Evolutionary conservation across 1,284 basidiomycete genomes (phyloP).

Genomic region (Melampsora americana): DNA sequence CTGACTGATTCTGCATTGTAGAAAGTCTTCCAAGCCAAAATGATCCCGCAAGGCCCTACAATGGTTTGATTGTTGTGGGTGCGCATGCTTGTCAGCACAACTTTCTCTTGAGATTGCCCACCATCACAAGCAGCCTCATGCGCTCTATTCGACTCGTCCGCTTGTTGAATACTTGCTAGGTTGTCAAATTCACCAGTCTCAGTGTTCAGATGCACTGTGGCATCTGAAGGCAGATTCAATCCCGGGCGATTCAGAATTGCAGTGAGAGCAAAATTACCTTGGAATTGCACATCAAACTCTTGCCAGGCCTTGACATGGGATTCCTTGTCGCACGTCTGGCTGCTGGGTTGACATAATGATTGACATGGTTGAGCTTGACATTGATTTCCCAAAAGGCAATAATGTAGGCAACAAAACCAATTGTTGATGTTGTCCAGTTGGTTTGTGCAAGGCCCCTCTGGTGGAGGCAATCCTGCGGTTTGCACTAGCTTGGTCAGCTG

Average conservation of each 20-base stretch:
- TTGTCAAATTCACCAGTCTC: neutral
- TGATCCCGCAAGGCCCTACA: neutral
- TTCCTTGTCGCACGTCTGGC: neutral
- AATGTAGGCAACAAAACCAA: neutral
- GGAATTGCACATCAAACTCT: neutral
- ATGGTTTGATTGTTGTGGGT: neutral
- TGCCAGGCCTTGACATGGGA: neutral
- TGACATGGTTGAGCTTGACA: neutral
- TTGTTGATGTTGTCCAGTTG: neutral
- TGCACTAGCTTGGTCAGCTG: neutral
- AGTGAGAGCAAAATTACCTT: neutral
- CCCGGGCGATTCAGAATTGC: neutral
- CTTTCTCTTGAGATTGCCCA: neutral
- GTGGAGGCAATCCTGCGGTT: neutral
- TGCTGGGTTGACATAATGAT: neutral
- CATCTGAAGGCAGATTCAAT: neutral
- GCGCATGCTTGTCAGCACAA: neutral
- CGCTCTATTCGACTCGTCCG: neutral
- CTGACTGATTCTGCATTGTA: neutral
- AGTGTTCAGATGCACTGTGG: neutral
- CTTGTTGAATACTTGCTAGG: neutral
- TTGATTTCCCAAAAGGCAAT: neutral
- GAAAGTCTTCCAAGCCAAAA: neutral
- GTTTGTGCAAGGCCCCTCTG: neutral
- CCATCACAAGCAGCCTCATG: neutral